These are phyloP conservation scores for Malus hybrid DNA, from an alignment of 331 rosid genomes.

Conservation along the genomic window DNA sequence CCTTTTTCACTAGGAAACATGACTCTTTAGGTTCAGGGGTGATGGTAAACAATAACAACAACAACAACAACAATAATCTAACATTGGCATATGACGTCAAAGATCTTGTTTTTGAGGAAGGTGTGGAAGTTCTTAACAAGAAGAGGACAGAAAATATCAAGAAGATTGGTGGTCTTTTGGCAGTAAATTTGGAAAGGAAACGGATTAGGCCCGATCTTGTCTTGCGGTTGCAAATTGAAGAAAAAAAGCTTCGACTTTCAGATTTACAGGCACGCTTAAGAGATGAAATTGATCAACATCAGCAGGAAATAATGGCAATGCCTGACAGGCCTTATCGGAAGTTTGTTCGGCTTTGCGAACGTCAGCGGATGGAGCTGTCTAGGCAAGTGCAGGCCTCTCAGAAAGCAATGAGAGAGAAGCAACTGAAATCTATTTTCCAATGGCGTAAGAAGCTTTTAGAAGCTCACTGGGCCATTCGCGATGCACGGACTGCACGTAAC, in stretches of 20 bases:
- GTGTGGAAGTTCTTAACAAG: conserved; percentile 72
- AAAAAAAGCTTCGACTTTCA: conserved; percentile 83
- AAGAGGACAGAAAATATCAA: conserved; percentile 77
- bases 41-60: conserved; percentile 51
- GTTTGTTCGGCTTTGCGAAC: conserved; percentile 95
- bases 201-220: conserved; percentile 96
- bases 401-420: conserved; percentile 87
- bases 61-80: conserved; percentile 61
- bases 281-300: conserved; percentile 96
- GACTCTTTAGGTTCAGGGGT: conserved; percentile 88
- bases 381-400: conserved; percentile 97
- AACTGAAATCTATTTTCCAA: conserved; percentile 85
- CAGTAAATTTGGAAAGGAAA: conserved; percentile 92
- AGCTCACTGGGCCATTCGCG: conserved; percentile 97
- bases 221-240: conserved; percentile 93
- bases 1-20: conserved; percentile 87
- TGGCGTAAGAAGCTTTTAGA: conserved; percentile 99
- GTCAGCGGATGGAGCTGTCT: conserved; percentile 87
- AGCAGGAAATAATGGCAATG: conserved; percentile 99
- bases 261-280: conserved; percentile 89
- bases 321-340: conserved; percentile 96
- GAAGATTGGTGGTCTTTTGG: conserved; percentile 87
- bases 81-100: conserved; percentile 88
- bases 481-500: conserved; percentile 97
- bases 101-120: conserved; percentile 92